Evolutionary conservation across 768 basidiomycete species (phyloP).

Genomic region (Suillus clintonianus): DNA sequence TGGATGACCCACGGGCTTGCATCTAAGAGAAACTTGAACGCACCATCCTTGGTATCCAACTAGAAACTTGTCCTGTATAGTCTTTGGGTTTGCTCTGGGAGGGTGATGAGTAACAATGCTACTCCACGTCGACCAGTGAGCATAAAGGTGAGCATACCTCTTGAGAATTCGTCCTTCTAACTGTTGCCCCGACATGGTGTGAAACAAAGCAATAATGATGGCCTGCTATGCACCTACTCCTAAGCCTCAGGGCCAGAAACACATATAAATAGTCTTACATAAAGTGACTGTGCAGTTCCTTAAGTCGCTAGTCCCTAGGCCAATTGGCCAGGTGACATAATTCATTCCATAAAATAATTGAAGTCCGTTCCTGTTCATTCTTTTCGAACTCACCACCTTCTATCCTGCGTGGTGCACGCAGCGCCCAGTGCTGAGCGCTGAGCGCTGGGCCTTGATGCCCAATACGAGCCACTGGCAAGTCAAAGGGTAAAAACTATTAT

Average conservation of each 20-base stretch:
- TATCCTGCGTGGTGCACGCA: not conserved
- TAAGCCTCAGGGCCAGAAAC: not conserved
- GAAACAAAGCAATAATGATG: not conserved
- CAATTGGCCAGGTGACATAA: not conserved
- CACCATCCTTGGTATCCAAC: conserved; percentile 90
- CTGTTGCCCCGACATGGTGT: not conserved
- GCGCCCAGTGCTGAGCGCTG: not conserved
- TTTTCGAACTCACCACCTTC: not conserved
- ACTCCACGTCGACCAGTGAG: not conserved
- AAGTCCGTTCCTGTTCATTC: not conserved
- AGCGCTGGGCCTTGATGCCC: not conserved
- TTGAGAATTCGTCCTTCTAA: conserved; percentile 8
- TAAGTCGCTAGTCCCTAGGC: not conserved
- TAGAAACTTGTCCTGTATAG: conserved; percentile 82
- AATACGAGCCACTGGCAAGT: not conserved
- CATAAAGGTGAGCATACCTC: conserved; percentile 8
- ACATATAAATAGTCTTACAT: not conserved
- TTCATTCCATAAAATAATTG: not conserved
- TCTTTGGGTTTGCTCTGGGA: conserved; percentile 64
- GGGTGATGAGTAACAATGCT: not conserved
- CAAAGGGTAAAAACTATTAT: not conserved
- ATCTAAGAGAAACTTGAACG: conserved; percentile 16
- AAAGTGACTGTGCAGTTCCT: not conserved
- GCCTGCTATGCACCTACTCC: not conserved
- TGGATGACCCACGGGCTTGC: not conserved